phyloP scores from a whole-genome alignment of 1,284 basidiomycete species.

The Fereydounia khargensis region DNA sequence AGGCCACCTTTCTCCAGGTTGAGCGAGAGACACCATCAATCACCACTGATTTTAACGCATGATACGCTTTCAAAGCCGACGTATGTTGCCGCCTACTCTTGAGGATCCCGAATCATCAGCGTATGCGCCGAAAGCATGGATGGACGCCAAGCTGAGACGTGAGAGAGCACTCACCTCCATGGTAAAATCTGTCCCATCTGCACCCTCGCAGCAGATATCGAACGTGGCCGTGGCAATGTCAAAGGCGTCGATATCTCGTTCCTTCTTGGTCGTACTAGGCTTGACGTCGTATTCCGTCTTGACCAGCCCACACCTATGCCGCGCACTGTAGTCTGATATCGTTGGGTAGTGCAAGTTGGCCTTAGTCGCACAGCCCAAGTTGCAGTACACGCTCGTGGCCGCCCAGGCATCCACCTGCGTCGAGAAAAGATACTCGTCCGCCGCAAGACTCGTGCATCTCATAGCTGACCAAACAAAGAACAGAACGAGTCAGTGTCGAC shows the following conservation, averaged over 20 bases:
- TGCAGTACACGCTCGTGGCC: constrained; percentile 11
- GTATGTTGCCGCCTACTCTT: not conserved
- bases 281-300: constrained; percentile 12
- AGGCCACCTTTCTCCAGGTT: too few species aligned
- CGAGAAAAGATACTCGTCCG: too few species aligned
- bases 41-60: too few species aligned
- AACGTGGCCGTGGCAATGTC: constrained; percentile 12
- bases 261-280: not conserved
- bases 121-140: not conserved
- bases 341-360: not conserved
- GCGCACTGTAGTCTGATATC: not conserved
- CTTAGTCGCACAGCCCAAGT: constrained; percentile 4
- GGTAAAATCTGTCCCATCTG: constrained; percentile 4
- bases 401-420: too few species aligned
- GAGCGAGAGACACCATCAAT: not conserved
- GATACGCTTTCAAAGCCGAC: too few species aligned
- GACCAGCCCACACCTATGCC: too few species aligned
- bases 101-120: not conserved
- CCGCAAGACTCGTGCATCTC: too few species aligned
- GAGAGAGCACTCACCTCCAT: not conserved
- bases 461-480: too few species aligned
- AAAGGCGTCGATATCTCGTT: constrained; percentile 20
- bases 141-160: not conserved
- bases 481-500: too few species aligned
- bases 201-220: constrained; percentile 9